phyloP scores from a whole-genome alignment of 1,284 basidiomycete genomes.

The Rhodotorula sp. region DNA sequence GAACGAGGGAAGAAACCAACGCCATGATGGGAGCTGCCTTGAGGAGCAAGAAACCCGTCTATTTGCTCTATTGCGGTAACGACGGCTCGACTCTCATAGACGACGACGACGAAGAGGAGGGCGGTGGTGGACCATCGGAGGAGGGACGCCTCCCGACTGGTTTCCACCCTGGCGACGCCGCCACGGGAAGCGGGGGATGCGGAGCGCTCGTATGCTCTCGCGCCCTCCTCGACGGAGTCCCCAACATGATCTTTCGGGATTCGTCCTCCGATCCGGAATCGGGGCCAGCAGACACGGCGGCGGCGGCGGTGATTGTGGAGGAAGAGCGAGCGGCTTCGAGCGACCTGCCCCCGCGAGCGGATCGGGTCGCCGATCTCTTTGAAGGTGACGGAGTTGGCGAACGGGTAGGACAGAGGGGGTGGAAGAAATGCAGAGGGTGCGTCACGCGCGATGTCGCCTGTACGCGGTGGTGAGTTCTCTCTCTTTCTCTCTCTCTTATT shows the following conservation, averaged over 20 bases:
- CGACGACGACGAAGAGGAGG: background rate
- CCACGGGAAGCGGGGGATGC: constrained; percentile 10
- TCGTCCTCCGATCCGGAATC: no score
- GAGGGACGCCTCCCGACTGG: constrained; percentile 1
- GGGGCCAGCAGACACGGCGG: no score
- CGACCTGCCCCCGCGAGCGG: constrained; percentile 20
- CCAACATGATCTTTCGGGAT: constrained; percentile 11
- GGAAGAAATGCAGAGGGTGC: constrained; percentile 24
- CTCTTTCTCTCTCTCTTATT: no score
- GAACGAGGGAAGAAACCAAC: constrained; percentile 21
- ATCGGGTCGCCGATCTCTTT: constrained; percentile 7
- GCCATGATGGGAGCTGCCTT: constrained; percentile 23
- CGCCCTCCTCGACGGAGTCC: constrained; percentile 19
- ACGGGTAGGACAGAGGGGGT: constrained; percentile 11
- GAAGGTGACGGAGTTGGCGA: constrained; percentile 1
- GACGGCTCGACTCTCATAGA: background rate
- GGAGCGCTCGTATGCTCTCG: constrained; percentile 29
- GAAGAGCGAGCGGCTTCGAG: background rate
- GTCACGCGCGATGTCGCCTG: constrained; percentile 28
- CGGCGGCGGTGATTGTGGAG: background rate
- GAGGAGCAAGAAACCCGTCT: constrained; percentile 24
- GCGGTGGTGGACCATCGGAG: no score
- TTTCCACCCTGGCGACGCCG: background rate
- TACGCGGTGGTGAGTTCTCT: constrained; percentile 25
- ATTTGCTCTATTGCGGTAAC: constrained; percentile 30